phyloP scores from a whole-genome alignment of 2,329 filamentous ascomycete species.

The Ceratocystis harringtonii region DNA sequence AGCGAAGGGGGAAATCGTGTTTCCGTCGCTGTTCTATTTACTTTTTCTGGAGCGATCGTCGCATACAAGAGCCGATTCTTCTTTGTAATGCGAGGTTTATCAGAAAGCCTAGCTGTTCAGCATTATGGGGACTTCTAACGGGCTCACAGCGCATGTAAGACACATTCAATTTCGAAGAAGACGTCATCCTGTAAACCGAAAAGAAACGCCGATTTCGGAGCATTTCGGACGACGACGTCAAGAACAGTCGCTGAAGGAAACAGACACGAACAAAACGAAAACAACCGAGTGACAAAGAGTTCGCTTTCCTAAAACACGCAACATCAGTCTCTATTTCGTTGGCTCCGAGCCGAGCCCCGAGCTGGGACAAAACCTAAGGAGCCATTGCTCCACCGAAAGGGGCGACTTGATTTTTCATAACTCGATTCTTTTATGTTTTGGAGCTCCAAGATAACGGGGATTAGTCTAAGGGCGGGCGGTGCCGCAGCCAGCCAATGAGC shows the following conservation, averaged over 20 bases:
- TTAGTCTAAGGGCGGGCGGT: background rate
- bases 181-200: background rate
- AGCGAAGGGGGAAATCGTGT: no score
- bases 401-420: background rate
- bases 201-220: conserved; percentile 1
- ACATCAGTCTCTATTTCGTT: background rate
- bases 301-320: background rate
- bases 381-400: background rate
- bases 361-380: background rate
- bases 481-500: background rate
- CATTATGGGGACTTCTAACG: no score
- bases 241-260: background rate
- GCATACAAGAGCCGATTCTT: no score
- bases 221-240: background rate
- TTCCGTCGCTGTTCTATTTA: background rate
- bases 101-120: background rate
- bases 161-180: background rate
- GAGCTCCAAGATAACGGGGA: background rate
- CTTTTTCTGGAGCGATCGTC: background rate
- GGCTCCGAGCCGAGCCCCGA: conserved; percentile 3
- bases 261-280: background rate
- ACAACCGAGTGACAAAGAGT: no score
- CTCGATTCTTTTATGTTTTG: conserved; percentile 11
- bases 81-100: background rate
- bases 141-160: no score